phyloP scores from a whole-genome alignment of 2,329 filamentous ascomycete species.

The Colletotrichum spaethianum region DNA sequence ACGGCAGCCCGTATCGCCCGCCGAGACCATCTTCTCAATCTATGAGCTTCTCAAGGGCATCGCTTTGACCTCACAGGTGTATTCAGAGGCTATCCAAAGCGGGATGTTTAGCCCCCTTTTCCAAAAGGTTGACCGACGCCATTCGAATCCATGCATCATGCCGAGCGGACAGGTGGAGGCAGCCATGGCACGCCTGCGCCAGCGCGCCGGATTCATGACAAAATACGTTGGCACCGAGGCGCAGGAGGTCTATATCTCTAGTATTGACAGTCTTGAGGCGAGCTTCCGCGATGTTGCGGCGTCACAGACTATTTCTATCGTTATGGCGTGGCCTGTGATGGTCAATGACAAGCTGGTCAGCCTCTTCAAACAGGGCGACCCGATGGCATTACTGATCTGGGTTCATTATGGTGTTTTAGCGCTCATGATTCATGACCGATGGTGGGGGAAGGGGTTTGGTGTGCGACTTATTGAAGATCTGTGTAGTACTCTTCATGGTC shows the following conservation, averaged over 20 bases:
- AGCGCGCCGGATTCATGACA: not conserved
- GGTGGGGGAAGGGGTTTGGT: constrained; percentile 4
- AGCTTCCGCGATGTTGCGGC: no score
- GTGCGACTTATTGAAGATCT: not conserved
- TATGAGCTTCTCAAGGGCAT: no score
- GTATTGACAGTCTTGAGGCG: no score
- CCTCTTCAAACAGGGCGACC: not conserved
- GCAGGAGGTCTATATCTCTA: no score
- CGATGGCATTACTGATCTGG: constrained; percentile 1
- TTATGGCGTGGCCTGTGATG: not conserved
- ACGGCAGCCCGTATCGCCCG: no score
- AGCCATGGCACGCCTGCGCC: not conserved
- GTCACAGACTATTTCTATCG: no score
- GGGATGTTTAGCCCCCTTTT: no score
- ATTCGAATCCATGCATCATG: not conserved
- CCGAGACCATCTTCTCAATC: no score
- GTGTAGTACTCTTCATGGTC: not conserved
- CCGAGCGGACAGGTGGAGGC: not conserved
- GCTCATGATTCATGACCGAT: not conserved
- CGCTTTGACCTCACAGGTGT: no score
- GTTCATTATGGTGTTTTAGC: constrained; percentile 2
- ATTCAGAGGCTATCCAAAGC: no score
- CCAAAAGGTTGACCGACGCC: no score
- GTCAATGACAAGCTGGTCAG: not conserved
- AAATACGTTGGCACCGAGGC: not conserved